Percentiles rank a stretch among this genome's conserved stretches.
phyloP scores from a whole-genome alignment of 805 yeast species.

The Vanderwaltozyma yarrowii region DNA sequence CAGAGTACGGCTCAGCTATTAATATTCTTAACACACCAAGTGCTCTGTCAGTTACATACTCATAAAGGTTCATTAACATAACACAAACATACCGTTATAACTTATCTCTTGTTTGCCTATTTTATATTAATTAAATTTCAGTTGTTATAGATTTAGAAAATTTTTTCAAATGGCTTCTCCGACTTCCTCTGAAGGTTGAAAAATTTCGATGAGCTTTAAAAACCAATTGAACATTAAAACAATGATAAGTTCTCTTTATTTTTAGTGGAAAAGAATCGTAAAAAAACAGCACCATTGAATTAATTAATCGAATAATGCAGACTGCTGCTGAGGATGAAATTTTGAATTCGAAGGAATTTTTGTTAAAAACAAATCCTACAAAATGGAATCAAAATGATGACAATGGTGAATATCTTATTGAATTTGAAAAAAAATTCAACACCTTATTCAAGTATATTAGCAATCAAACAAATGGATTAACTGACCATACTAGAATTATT shows the following conservation, averaged over 20 bases:
- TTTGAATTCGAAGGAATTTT: constrained; percentile 2
- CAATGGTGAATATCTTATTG: constrained; percentile 1
- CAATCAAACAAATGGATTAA: constrained; percentile 4
- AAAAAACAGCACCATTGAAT: too few relatives aligned
- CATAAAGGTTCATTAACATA: too few relatives aligned
- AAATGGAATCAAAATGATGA: constrained; percentile 3
- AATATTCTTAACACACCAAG: too few relatives aligned
- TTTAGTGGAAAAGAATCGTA: too few relatives aligned
- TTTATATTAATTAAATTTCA: too few relatives aligned
- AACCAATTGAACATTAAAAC: too few relatives aligned
- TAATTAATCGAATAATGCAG: not conserved
- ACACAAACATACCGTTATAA: too few relatives aligned
- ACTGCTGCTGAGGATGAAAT: not conserved
- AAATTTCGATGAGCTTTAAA: not conserved
- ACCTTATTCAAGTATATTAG: constrained; percentile 3
- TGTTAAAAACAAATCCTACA: constrained; percentile 8
- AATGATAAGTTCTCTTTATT: too few relatives aligned
- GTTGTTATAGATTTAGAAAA: too few relatives aligned
- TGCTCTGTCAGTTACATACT: too few relatives aligned
- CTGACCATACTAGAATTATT: constrained; percentile 22
- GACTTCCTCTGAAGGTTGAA: not conserved
- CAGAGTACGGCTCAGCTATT: too few relatives aligned
- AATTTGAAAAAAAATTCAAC: constrained; percentile 2
- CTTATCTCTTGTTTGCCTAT: too few relatives aligned
- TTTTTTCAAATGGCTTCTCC: not conserved